These are phyloP conservation scores for Haplographium delicatum DNA, from an alignment of 495 filamentous ascomycete genomes.

Conservation along the genomic window DNA sequence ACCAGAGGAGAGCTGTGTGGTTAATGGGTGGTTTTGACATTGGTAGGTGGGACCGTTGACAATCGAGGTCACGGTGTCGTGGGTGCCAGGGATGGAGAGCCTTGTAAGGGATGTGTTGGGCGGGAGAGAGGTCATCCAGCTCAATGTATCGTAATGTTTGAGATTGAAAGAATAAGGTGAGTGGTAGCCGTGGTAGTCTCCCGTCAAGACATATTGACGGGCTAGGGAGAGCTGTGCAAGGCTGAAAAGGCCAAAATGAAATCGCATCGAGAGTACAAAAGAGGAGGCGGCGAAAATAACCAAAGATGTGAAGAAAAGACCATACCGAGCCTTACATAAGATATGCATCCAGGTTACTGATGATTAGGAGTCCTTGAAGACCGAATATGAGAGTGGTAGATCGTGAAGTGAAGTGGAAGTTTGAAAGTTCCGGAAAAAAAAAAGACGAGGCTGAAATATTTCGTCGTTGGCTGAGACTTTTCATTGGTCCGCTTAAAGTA, in stretches of 20 bases:
- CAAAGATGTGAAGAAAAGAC: background rate
- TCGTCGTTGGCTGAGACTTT: too few relatives aligned
- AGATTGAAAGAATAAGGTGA: constrained; percentile 11
- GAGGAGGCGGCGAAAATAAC: too few relatives aligned
- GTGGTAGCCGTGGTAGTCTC: constrained; percentile 3
- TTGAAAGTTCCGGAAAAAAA: too few relatives aligned
- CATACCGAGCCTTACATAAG: background rate
- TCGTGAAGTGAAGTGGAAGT: too few relatives aligned
- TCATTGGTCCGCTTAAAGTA: too few relatives aligned
- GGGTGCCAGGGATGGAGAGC: constrained; percentile 28
- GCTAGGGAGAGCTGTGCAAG: background rate
- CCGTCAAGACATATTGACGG: background rate
- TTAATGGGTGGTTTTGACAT: constrained; percentile 23
- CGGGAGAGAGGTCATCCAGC: constrained; percentile 26
- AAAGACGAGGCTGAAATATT: too few relatives aligned
- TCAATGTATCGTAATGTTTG: background rate
- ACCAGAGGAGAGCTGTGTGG: constrained; percentile 24
- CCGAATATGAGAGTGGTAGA: too few relatives aligned
- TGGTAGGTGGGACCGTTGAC: constrained; percentile 11
- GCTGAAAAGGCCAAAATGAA: background rate
- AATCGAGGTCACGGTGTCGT: constrained; percentile 28
- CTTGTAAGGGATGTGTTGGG: constrained; percentile 13
- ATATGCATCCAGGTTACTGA: too few relatives aligned
- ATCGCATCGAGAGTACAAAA: background rate
- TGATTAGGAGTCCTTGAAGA: too few relatives aligned